Evolutionary conservation across 108 stramenopile genomes (phyloP), one percentile per base, ranked within the genome.

Genomic region (Bacterosira constricta): DNA sequence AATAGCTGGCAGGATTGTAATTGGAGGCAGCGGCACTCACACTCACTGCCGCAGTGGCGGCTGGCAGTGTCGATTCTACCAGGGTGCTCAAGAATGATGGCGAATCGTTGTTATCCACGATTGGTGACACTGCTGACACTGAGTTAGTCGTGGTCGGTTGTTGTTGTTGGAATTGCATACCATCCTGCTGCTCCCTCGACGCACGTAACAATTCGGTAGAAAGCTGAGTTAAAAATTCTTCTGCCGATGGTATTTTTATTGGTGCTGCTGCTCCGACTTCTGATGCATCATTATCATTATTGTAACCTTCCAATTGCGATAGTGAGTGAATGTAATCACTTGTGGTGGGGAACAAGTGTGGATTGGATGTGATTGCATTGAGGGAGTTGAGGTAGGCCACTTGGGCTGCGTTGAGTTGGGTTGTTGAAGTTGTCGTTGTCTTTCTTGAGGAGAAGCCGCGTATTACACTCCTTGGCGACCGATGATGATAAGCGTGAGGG

Each of bases 281-380:
- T 7, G 8, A 47, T 18, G 7, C 9, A 15, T 15, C 34, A n/a
- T 7, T 32, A 31, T 6, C 21, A 45, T 8, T 49, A 45, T 30
- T 38, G 41, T 13, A 31, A 56, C n/a, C 27, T 42, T n/a, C 15
- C 55, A 34, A 36, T 8, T 20, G 36, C 20, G 55, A 32, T 35
- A 65, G 50, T 34, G 63, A 29, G 36, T 50, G 49, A 31, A 65
- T 49, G 29, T 34, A 51, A 51, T 65, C 49, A 13, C 23, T 36
- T 0, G 63, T 65, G 12, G 20, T 25, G 17, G 63, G 63, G 47
- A 65, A 65, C 18, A 65, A 50, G 18, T 51, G 36, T 9, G 47
- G 32, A 50, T 65, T 36, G 1, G 35, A 34, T 5, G 34, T 50
- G 35, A 65, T 36, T 46, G 34, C 31, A 15, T 65, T 23, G 50